phyloP scores from a whole-genome alignment of 1,139 yeast species.

The Saccharomyces hybrid region DNA sequence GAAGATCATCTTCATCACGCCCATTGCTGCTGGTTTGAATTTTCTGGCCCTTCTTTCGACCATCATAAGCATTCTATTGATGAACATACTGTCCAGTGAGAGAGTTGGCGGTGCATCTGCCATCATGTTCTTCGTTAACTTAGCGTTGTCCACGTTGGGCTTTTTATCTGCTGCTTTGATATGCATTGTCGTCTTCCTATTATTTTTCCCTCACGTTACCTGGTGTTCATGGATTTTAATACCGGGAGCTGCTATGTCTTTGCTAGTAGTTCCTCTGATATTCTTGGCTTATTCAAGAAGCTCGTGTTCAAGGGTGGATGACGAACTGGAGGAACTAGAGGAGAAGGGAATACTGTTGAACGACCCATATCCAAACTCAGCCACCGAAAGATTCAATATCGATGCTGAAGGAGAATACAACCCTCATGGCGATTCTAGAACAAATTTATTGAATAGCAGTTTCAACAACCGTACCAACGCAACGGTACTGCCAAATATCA shows the following conservation, averaged over 20 bases:
- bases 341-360: conserved; percentile 15
- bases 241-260: conserved; percentile 53
- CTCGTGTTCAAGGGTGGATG: conserved; percentile 25
- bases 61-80: conserved; percentile 10
- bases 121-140: conserved; percentile 28
- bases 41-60: conserved; percentile 41
- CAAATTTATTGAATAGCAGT: background rate
- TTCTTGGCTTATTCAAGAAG: conserved; percentile 31
- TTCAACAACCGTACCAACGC: background rate
- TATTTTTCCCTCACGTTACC: conserved; percentile 53
- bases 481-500: conserved; percentile 12
- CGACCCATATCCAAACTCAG: background rate
- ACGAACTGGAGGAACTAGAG: conserved; percentile 19
- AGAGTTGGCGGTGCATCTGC: conserved; percentile 30
- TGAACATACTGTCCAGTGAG: conserved; percentile 2
- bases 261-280: conserved; percentile 40
- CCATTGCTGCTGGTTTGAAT: conserved; percentile 69
- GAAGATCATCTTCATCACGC: conserved; percentile 66
- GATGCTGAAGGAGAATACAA: conserved; percentile 1
- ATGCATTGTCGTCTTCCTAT: conserved; percentile 47
- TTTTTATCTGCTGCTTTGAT: conserved; percentile 47
- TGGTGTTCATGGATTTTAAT: conserved; percentile 68
- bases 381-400: background rate
- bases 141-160: conserved; percentile 37
- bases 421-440: background rate